These are phyloP conservation scores for Fagus sylvatica DNA, from an alignment of 306 rosid genomes.

Conservation along the genomic window DNA sequence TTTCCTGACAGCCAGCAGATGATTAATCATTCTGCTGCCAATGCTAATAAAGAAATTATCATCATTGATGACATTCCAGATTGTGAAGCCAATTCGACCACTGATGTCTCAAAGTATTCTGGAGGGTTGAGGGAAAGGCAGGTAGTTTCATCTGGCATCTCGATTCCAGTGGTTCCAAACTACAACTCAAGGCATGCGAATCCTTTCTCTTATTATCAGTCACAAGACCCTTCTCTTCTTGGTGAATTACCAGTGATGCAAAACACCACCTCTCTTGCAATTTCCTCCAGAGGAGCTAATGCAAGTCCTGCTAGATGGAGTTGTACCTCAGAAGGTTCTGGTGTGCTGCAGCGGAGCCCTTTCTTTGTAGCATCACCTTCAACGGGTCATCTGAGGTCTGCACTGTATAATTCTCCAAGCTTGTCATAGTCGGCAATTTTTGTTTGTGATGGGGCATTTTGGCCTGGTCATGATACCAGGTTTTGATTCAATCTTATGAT, in stretches of 20 bases:
- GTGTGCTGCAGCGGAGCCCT: slow-evolving; percentile 27
- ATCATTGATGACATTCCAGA: slow-evolving; percentile 40
- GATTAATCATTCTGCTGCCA: slow-evolving; percentile 26
- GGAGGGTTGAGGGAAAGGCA: slow-evolving; percentile 34
- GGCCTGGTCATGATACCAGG: slow-evolving; percentile 13
- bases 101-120: slow-evolving; percentile 25
- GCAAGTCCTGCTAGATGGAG: slow-evolving; percentile 43
- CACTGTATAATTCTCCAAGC: slow-evolving; percentile 31
- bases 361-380: slow-evolving; percentile 26
- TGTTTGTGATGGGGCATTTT: slow-evolving; percentile 7
- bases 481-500: slow-evolving; percentile 9
- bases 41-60: slow-evolving; percentile 33
- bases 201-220: slow-evolving; percentile 30
- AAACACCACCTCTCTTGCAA: slow-evolving; percentile 23
- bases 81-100: slow-evolving; percentile 27
- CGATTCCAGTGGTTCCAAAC: slow-evolving; percentile 22
- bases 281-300: slow-evolving; percentile 27
- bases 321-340: slow-evolving; percentile 33
- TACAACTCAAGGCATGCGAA: slow-evolving; percentile 22
- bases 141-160: slow-evolving; percentile 27
- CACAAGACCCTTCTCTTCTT: slow-evolving; percentile 22
- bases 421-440: slow-evolving; percentile 11
- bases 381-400: slow-evolving; percentile 28
- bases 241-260: slow-evolving; percentile 28
- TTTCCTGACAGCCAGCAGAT: slow-evolving; percentile 25